Percentiles rank a stretch among this genome's conserved stretches.
These are phyloP conservation scores for Xylaria sp. DNA, from an alignment of 2,329 filamentous ascomycete genomes.

Conservation along the genomic window DNA sequence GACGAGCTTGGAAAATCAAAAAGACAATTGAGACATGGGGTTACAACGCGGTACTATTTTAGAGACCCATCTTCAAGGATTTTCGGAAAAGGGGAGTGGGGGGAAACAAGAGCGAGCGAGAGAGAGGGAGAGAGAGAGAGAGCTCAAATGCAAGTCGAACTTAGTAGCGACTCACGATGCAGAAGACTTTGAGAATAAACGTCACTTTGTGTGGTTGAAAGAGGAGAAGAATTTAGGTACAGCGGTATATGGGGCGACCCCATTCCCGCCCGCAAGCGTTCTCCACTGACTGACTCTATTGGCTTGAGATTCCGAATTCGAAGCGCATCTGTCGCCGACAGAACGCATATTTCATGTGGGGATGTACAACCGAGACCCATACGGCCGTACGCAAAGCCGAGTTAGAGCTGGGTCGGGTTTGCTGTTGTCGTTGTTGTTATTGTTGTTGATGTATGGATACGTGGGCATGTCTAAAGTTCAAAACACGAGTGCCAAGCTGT, in stretches of 20 bases:
- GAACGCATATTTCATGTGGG: conserved; percentile 25
- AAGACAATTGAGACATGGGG: conserved; percentile 24
- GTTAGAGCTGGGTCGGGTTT: not conserved
- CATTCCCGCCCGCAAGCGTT: conserved; percentile 24
- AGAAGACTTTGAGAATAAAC: conserved; percentile 19
- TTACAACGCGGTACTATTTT: conserved; percentile 26
- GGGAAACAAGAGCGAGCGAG: no score
- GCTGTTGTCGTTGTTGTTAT: conserved; percentile 1
- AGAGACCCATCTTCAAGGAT: conserved; percentile 34
- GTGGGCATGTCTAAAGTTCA: not conserved
- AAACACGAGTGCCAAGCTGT: conserved; percentile 4
- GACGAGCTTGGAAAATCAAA: conserved; percentile 22
- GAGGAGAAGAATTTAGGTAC: conserved; percentile 22
- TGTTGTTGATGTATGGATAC: not conserved
- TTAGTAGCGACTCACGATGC: conserved; percentile 32
- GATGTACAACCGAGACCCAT: conserved; percentile 21
- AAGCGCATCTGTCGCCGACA: conserved; percentile 24
- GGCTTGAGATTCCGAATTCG: conserved; percentile 18
- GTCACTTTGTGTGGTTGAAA: conserved; percentile 20
- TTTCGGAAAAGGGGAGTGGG: conserved; percentile 28
- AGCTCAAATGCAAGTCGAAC: conserved; percentile 11
- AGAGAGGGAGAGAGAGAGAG: no score
- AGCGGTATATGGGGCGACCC: conserved; percentile 30
- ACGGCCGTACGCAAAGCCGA: conserved; percentile 1
- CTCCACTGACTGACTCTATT: conserved; percentile 23